Evolutionary conservation across 306 rosid genomes (phyloP).

Genomic region (Prunus mume): DNA sequence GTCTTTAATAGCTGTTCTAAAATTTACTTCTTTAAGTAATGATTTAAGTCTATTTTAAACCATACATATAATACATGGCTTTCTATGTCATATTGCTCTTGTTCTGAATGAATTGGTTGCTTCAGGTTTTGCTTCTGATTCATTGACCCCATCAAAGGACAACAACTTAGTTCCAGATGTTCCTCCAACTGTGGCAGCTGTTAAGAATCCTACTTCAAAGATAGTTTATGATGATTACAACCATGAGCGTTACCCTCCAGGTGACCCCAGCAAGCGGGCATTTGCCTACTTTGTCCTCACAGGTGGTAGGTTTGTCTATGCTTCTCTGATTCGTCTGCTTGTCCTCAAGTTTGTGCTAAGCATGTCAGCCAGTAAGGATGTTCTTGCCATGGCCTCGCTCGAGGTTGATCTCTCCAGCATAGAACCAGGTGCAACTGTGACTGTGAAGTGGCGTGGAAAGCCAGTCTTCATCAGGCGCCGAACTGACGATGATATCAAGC

Average conservation of each 20-base stretch:
- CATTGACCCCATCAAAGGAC: constrained; percentile 43
- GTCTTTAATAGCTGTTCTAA: background rate
- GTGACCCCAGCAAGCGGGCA: constrained; percentile 91
- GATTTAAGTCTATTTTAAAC: background rate
- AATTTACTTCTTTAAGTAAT: background rate
- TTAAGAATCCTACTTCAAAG: constrained; percentile 70
- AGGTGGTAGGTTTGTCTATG: constrained; percentile 80
- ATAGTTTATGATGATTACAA: constrained; percentile 69
- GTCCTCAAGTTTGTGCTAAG: constrained; percentile 80
- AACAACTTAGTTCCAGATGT: constrained; percentile 44
- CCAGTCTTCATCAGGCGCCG: constrained; percentile 89
- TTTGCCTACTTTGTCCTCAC: constrained; percentile 85
- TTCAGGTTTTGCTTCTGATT: constrained; percentile 63
- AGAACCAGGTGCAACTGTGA: constrained; percentile 75
- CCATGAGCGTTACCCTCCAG: constrained; percentile 76
- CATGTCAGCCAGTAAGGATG: constrained; percentile 94
- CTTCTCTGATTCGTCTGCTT: constrained; percentile 74
- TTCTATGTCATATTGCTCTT: background rate
- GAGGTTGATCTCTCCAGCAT: constrained; percentile 88
- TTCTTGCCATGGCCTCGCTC: constrained; percentile 80
- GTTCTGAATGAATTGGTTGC: constrained; percentile 4
- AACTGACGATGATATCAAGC: constrained; percentile 67
- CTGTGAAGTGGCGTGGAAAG: constrained; percentile 91
- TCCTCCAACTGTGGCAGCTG: constrained; percentile 63
- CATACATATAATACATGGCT: background rate